Evolutionary conservation across 352 stramenopile genomes (phyloP).

Genomic region (Phytophthora boehmeriae): DNA sequence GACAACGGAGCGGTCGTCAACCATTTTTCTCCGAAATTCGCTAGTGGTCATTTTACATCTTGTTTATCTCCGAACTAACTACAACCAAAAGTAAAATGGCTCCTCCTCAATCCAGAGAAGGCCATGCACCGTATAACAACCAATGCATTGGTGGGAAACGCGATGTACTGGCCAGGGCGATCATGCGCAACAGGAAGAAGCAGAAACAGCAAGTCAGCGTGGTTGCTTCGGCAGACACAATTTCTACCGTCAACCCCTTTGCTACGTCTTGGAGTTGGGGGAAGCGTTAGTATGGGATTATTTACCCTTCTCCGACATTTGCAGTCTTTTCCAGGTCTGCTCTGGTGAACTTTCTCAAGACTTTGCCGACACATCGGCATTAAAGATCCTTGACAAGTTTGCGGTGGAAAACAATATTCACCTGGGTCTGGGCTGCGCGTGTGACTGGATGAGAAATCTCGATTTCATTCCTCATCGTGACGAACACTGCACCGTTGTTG

Average conservation of each 20-base stretch:
- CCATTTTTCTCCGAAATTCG: too few relatives aligned
- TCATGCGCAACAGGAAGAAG: neutral
- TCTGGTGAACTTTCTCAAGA: neutral
- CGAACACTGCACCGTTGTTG: neutral
- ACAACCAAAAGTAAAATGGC: too few relatives aligned
- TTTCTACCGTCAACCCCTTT: neutral
- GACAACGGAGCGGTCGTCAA: too few relatives aligned
- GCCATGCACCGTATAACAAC: too few relatives aligned
- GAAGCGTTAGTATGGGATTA: neutral
- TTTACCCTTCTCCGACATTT: neutral
- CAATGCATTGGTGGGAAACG: too few relatives aligned
- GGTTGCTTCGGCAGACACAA: neutral
- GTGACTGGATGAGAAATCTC: constrained; percentile 25
- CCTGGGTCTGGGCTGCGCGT: constrained; percentile 22
- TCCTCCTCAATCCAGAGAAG: too few relatives aligned
- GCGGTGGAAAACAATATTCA: constrained; percentile 19
- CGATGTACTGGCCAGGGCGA: too few relatives aligned
- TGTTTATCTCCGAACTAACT: too few relatives aligned
- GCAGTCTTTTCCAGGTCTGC: neutral
- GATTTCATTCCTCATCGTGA: constrained; percentile 7
- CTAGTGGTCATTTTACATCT: too few relatives aligned
- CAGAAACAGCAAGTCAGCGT: neutral
- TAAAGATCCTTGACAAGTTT: constrained; percentile 17
- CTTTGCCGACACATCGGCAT: constrained; percentile 9
- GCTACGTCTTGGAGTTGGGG: neutral